Evolutionary conservation across 768 basidiomycete species (phyloP).

Genomic region (Leucocoprinus birnbaumii): DNA sequence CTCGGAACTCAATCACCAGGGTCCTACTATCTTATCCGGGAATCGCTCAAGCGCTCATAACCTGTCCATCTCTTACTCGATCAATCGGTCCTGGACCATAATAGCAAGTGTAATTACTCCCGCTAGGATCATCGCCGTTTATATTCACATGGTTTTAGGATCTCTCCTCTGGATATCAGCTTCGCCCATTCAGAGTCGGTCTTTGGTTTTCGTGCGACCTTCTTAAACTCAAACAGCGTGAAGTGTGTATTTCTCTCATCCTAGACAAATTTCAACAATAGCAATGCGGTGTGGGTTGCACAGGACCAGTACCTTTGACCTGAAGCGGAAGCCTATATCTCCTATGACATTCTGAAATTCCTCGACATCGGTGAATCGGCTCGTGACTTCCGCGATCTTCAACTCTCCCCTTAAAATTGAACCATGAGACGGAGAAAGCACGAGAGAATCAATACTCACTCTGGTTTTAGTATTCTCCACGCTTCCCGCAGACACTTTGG

Average conservation of each 20-base stretch:
- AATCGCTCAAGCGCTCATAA: not conserved
- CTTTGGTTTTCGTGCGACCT: conserved; percentile 44
- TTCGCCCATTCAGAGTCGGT: conserved; percentile 59
- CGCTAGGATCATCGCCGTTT: conserved; percentile 64
- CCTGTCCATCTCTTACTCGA: no score
- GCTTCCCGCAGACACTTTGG: conserved; percentile 85
- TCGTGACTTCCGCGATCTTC: conserved; percentile 87
- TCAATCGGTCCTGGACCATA: not conserved
- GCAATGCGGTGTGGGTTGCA: not conserved
- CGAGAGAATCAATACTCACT: conserved; percentile 54
- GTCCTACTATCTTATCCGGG: conserved; percentile 4
- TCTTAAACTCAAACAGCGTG: conserved; percentile 77
- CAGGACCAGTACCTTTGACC: conserved; percentile 53
- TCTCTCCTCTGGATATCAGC: conserved; percentile 45
- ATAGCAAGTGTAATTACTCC: not conserved
- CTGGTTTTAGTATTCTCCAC: conserved; percentile 80
- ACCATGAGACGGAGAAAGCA: not conserved
- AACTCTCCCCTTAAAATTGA: conserved; percentile 60
- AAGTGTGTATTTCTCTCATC: conserved; percentile 85
- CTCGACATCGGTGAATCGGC: conserved; percentile 69
- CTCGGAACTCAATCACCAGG: not conserved
- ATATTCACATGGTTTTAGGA: conserved; percentile 91
- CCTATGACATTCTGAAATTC: conserved; percentile 63
- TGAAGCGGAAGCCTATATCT: conserved; percentile 72
- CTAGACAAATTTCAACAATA: conserved; percentile 33